Percentiles rank a stretch among this genome's conserved stretches.
phyloP scores from a whole-genome alignment of 495 filamentous ascomycete genomes.

The Penicillium verhagenii region DNA sequence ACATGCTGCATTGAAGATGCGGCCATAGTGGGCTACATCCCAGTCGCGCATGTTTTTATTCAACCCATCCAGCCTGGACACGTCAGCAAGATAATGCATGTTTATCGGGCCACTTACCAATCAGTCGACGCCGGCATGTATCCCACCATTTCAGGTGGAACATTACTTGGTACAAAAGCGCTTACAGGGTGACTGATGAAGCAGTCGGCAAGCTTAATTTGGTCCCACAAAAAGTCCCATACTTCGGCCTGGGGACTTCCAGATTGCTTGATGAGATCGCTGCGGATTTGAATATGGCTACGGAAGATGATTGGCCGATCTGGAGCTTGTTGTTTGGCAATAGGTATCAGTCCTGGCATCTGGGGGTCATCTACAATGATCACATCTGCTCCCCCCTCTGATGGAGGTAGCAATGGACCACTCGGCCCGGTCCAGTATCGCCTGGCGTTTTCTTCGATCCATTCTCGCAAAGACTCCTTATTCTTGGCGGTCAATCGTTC shows the following conservation, averaged over 20 bases:
- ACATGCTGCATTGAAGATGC: conserved; percentile 68
- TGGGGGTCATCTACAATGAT: conserved; percentile 85
- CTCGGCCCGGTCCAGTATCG: conserved; percentile 71
- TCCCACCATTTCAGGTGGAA: conserved; percentile 65
- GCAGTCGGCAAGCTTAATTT: conserved; percentile 68
- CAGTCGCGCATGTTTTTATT: conserved; percentile 77
- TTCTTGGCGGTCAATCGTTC: conserved; percentile 62
- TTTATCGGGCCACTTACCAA: conserved; percentile 46
- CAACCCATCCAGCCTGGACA: conserved; percentile 71
- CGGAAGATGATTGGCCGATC: conserved; percentile 76
- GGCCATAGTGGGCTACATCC: conserved; percentile 74
- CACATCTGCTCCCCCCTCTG: conserved; percentile 75
- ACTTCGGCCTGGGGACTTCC: conserved; percentile 70
- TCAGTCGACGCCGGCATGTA: conserved; percentile 86
- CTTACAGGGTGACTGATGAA: conserved; percentile 86
- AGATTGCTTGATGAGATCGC: conserved; percentile 62
- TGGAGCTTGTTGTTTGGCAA: conserved; percentile 71
- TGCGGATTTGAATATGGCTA: conserved; percentile 82
- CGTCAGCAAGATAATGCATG: conserved; percentile 15
- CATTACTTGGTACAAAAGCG: conserved; percentile 68
- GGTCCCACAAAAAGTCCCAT: conserved; percentile 76
- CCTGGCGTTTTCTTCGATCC: conserved; percentile 75
- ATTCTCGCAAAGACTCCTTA: conserved; percentile 60
- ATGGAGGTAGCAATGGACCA: conserved; percentile 65
- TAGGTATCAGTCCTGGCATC: conserved; percentile 78